Evolutionary conservation across 495 filamentous ascomycete species (phyloP), one percentile per base, ranked within the genome.

Genomic region (Jackrogersella multiformis): DNA sequence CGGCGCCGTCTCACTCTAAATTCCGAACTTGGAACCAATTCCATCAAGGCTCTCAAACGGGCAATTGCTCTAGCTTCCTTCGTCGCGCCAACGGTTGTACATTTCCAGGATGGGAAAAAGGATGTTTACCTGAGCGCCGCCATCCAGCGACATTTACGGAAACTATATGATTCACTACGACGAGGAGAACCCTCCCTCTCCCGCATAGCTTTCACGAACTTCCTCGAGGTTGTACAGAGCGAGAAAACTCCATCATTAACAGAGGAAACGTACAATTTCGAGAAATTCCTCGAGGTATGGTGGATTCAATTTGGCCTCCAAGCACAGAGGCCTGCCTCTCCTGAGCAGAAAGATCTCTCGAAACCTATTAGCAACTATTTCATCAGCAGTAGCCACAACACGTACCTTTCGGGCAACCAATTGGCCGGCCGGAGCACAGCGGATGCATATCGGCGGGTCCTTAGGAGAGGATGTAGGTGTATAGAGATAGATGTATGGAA

Each of bases 401-500:
- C 94, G 0, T 98, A 97, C 72, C 81, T 98, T 64, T 89, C 89
- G 0, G 95, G 94, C 0, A 92, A 97, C 69, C 94, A 97, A 76
- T 80, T 96, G 7, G 90, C 88, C 36, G 91, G 92, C 41, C 86
- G 89, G 52, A 87, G 91, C 42, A 93, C 89, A 24, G 87, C 90
- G 5, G 90, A 92, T 51, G 88, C 90, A 13, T 98, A 97, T 75
- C 90, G 85, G 57, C 87, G 86, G 70, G 79, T 76, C 2, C 86
- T 97, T 3, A 78, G 84, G 13, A 84, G 86, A 36, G 92, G 93
- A 24, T 96, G 94, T 67, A 86, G 95, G 28, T 97, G 92, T 65
- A 92, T 97, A 28, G 94, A 97, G 75, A 96, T 98, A 68, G 94
- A 98, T 74, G 93, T 97, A 7, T 97, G 93, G 92, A 90, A 98